Conservation (phyloP, 495 filamentous ascomycete genomes). For the Neurospora sp. region DNA sequence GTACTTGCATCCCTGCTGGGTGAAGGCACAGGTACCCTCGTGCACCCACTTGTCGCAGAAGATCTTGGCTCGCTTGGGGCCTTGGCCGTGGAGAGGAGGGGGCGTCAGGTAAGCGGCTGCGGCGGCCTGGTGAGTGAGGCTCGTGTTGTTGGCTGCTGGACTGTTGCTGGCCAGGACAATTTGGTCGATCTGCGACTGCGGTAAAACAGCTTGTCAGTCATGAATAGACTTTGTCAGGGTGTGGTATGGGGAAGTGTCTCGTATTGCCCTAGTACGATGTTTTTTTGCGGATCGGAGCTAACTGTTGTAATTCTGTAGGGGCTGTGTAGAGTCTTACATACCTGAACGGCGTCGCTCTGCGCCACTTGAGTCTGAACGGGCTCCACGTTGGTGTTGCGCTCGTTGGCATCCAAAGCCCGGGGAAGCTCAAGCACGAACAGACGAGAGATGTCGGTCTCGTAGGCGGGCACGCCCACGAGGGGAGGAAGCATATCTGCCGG, state of each 20-base stretch:
- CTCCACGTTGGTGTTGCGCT: slow-evolving; percentile 24
- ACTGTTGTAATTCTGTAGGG: background rate
- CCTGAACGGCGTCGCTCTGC: background rate
- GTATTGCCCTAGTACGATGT: background rate
- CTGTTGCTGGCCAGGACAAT: background rate
- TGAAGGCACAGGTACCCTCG: slow-evolving; percentile 73
- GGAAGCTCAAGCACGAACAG: slow-evolving; percentile 35
- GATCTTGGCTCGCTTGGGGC: slow-evolving; percentile 44
- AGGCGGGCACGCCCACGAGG: slow-evolving; percentile 23
- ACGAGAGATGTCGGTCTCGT: slow-evolving; percentile 18
- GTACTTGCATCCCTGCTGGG: slow-evolving; percentile 74
- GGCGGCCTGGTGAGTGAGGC: background rate
- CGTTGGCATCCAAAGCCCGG: slow-evolving; percentile 20
- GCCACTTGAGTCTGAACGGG: slow-evolving; percentile 4
- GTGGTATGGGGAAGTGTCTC: background rate
- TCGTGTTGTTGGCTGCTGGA: background rate
- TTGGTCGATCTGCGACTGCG: slow-evolving; percentile 14
- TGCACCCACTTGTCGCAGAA: slow-evolving; percentile 85
- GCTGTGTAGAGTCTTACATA: background rate
- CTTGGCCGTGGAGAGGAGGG: background rate
- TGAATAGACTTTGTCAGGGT: background rate
- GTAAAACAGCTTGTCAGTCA: background rate
- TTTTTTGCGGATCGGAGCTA: background rate
- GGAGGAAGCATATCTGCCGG: slow-evolving; percentile 54
- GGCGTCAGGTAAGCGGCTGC: background rate